Percentiles rank a stretch among this genome's conserved stretches.
These are phyloP conservation scores for Umbellularia californica DNA, from an alignment of 164 flowering plant genomes.

Conservation along the genomic window DNA sequence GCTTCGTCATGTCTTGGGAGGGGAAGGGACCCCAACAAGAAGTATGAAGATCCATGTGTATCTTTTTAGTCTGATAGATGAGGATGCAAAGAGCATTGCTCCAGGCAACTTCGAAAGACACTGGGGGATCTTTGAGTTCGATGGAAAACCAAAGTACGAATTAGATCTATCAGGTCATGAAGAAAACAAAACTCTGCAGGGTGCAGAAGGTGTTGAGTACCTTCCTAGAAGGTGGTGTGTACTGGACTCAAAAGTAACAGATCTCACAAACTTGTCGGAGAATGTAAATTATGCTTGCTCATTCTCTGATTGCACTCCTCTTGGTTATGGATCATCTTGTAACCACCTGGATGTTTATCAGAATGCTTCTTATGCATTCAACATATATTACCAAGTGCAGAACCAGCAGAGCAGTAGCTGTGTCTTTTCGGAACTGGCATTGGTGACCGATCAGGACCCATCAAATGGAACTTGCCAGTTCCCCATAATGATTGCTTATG, in stretches of 20 bases:
- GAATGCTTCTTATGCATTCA: conserved; percentile 83
- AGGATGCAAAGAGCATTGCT: conserved; percentile 62
- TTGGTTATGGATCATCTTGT: conserved; percentile 71
- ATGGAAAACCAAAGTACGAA: conserved; percentile 83
- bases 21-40: conserved; percentile 64
- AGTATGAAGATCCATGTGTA: conserved; percentile 52
- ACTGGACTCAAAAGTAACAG: conserved; percentile 28
- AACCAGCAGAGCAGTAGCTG: conserved; percentile 48
- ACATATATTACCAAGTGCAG: conserved; percentile 66
- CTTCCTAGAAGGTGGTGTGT: conserved; percentile 61
- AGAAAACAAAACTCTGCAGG: conserved; percentile 31
- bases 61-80: conserved; percentile 81
- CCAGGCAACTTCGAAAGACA: conserved; percentile 92
- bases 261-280: conserved; percentile 29
- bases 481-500: conserved; percentile 57
- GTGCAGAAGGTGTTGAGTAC: conserved; percentile 59
- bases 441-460: conserved; percentile 49
- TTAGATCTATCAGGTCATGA: conserved; percentile 47
- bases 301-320: conserved; percentile 66
- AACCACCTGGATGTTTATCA: conserved; percentile 39
- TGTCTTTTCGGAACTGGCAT: conserved; percentile 57
- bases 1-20: conserved; percentile 47
- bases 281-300: conserved; percentile 61
- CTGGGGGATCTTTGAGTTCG: conserved; percentile 90
- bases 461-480: conserved; percentile 46